Conservation (phyloP, 129 eudicot species). For the Dittrichia graveolens region DNA sequence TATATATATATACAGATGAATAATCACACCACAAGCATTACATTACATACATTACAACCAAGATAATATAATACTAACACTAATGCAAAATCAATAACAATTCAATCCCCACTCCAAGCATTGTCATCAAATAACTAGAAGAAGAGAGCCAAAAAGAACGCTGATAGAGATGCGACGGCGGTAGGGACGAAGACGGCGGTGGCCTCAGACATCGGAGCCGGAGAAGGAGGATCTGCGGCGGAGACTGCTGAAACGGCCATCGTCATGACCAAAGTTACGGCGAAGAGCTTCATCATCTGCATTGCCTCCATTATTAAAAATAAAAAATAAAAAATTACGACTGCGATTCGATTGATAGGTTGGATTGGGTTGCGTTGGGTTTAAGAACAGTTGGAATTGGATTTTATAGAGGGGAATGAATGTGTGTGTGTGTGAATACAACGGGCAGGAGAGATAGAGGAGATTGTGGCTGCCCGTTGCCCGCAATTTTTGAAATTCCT, state of each 20-base stretch:
- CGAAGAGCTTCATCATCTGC: constrained; percentile 33
- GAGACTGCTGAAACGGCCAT: constrained; percentile 28
- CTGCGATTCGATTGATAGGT: constrained; percentile 11
- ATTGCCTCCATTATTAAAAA: constrained; percentile 30
- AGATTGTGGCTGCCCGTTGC: constrained; percentile 2
- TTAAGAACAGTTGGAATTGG: not conserved
- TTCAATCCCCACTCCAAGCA: too few species aligned
- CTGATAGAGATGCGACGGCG: constrained; percentile 26
- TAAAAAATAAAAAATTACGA: too few species aligned
- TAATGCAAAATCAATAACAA: too few species aligned
- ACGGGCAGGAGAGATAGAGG: not conserved
- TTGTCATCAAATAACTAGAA: not conserved
- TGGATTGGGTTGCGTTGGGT: too few species aligned
- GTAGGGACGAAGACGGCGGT: constrained; percentile 21
- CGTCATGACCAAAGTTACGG: constrained; percentile 18
- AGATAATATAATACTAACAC: too few species aligned
- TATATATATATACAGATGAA: constrained; percentile 6
- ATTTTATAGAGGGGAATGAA: constrained; percentile 17
- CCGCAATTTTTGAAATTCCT: not conserved
- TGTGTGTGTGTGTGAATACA: too few species aligned
- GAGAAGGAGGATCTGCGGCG: constrained; percentile 38
- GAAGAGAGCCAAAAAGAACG: constrained; percentile 31
- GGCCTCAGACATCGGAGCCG: constrained; percentile 35
- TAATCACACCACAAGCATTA: not conserved
- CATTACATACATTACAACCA: too few species aligned